Evolutionary conservation across 805 yeast species (phyloP).

Genomic region (Pichia kluyveri): DNA sequence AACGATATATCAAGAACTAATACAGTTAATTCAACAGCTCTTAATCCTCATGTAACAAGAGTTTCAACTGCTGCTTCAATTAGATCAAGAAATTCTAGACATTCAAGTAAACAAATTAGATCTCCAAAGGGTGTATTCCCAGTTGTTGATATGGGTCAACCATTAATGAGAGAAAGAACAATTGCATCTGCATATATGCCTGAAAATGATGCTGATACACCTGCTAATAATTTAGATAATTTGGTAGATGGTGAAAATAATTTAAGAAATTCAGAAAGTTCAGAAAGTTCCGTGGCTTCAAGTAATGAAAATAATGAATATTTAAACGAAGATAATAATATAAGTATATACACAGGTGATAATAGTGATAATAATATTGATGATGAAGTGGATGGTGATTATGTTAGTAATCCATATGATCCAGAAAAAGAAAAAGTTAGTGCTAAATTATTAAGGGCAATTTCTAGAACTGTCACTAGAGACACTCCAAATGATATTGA

Average conservation of each 20-base stretch:
- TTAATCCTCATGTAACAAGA: not conserved
- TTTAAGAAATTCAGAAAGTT: conserved; percentile 21
- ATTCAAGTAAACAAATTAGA: conserved; percentile 17
- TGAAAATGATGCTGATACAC: conserved; percentile 1
- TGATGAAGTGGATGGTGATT: conserved; percentile 18
- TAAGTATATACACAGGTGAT: not conserved
- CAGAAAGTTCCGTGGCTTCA: not conserved
- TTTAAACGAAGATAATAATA: conserved; percentile 20
- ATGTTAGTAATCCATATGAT: conserved; percentile 21
- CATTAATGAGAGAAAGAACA: conserved; percentile 45
- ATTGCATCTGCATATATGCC: conserved; percentile 37
- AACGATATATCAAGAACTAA: conserved; percentile 8
- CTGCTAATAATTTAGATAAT: conserved; percentile 7
- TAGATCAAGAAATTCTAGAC: conserved; percentile 1
- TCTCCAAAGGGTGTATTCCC: conserved; percentile 79
- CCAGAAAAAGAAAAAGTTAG: conserved; percentile 20
- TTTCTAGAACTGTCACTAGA: conserved; percentile 18
- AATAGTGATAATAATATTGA: conserved; percentile 12
- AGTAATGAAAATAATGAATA: conserved; percentile 11
- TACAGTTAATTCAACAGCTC: not conserved
- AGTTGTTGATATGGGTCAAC: conserved; percentile 68
- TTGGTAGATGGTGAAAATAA: conserved; percentile 11
- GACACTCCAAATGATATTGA: conserved; percentile 3
- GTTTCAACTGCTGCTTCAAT: conserved; percentile 1
- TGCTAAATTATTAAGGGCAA: conserved; percentile 16